Percentiles rank a stretch among this genome's conserved stretches.
Evolutionary conservation across 306 rosid genomes (phyloP).

Genomic region (Corylus avellana): DNA sequence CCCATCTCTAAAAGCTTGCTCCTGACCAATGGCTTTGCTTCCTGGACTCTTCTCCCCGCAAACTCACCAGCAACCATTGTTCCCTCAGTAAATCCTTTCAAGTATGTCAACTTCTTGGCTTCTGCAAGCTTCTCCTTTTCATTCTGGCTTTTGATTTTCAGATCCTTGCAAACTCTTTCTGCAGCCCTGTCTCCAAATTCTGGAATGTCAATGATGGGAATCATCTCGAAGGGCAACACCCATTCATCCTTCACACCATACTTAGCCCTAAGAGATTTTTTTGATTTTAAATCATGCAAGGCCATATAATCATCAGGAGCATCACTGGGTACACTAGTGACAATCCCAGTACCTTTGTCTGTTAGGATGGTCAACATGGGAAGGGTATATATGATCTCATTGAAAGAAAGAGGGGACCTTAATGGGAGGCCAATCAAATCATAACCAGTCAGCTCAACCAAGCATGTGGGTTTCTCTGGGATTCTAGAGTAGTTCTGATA

Average conservation of each 20-base stretch:
- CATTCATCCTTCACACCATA: slow-evolving; percentile 86
- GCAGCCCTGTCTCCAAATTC: slow-evolving; percentile 82
- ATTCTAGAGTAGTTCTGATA: slow-evolving; percentile 71
- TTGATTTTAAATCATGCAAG: slow-evolving; percentile 76
- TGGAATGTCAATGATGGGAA: slow-evolving; percentile 84
- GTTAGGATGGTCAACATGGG: slow-evolving; percentile 92
- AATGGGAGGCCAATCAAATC: slow-evolving; percentile 93
- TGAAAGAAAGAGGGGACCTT: slow-evolving; percentile 76
- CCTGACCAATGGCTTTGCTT: slow-evolving; percentile 78
- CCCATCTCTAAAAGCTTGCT: slow-evolving; percentile 74
- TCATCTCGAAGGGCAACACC: slow-evolving; percentile 77
- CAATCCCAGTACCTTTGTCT: slow-evolving; percentile 95
- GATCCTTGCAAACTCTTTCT: slow-evolving; percentile 69
- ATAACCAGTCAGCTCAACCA: slow-evolving; percentile 69
- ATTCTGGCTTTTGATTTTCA: slow-evolving; percentile 89
- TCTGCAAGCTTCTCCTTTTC: slow-evolving; percentile 93
- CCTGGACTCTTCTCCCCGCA: slow-evolving; percentile 73
- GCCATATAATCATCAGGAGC: slow-evolving; percentile 98
- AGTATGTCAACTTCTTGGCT: slow-evolving; percentile 88
- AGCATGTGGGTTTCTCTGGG: slow-evolving; percentile 73
- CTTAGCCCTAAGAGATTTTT: slow-evolving; percentile 75
- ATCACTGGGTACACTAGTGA: slow-evolving; percentile 95
- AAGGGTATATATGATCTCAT: slow-evolving; percentile 79
- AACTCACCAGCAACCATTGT: slow-evolving; percentile 76
- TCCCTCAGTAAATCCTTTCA: slow-evolving; percentile 95